These are phyloP conservation scores for Tetrahymena elliotti DNA, from an alignment of 73 alveolate genomes.

Conservation along the genomic window DNA sequence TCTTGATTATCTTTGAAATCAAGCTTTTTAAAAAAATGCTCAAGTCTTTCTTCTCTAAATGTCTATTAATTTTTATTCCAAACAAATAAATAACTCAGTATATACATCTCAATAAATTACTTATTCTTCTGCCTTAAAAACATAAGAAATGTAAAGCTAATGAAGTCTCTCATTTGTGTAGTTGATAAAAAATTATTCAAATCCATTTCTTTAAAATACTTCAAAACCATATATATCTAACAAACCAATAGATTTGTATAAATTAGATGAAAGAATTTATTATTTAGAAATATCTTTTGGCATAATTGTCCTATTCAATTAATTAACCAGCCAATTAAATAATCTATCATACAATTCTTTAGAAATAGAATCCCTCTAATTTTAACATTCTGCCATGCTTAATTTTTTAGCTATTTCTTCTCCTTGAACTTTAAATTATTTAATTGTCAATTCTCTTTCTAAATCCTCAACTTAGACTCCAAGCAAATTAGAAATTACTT, in stretches of 20 bases:
- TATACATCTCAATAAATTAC: background rate
- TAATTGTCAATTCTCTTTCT: background rate
- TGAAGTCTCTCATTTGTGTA: constrained; percentile 95
- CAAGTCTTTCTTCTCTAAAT: constrained; percentile 47
- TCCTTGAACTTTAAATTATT: background rate
- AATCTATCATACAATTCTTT: constrained; percentile 83
- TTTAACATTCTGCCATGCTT: constrained; percentile 14
- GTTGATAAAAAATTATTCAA: constrained; percentile 91
- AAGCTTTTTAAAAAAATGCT: constrained; percentile 15
- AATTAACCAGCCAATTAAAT: constrained; percentile 79
- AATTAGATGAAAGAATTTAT: background rate
- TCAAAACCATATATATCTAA: constrained; percentile 99
- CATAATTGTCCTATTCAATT: constrained; percentile 13
- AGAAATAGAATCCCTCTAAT: constrained; percentile 85
- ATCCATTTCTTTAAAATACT: constrained; percentile 86
- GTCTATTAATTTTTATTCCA: constrained; percentile 36
- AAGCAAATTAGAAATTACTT: background rate
- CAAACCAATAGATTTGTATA: constrained; percentile 80
- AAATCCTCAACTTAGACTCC: background rate
- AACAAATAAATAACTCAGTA: background rate
- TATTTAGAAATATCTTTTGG: constrained; percentile 21
- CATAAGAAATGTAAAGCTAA: constrained; percentile 83
- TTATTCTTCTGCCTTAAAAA: constrained; percentile 80
- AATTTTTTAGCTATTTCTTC: background rate
- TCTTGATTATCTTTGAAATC: constrained; percentile 29